Percentiles rank a stretch among this genome's conserved stretches.
These are phyloP conservation scores for Gnaphalium uliginosum DNA, from an alignment of 129 eudicot species.

Conservation along the genomic window DNA sequence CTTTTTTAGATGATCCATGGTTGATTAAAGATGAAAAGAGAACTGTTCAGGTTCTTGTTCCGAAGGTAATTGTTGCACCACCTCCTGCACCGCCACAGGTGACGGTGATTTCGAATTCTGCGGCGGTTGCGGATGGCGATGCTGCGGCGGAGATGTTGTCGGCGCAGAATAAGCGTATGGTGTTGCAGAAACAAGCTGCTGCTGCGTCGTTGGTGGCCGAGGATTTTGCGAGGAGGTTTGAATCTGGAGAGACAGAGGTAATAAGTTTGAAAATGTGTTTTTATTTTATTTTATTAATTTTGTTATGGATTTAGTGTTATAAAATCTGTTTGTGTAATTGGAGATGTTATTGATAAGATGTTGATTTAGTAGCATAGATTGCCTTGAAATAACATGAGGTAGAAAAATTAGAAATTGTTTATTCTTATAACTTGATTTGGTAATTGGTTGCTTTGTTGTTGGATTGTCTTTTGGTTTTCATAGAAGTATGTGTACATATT, in stretches of 20 bases:
- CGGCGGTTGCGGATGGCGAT: constrained; percentile 29
- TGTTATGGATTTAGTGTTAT: not conserved
- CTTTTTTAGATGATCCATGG: constrained; percentile 75
- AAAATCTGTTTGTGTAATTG: not conserved
- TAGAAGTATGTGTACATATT: not conserved
- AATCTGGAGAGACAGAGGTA: constrained; percentile 59
- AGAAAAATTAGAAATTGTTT: not conserved
- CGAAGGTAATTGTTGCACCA: constrained; percentile 57
- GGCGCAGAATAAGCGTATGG: constrained; percentile 78
- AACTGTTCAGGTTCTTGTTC: constrained; percentile 74
- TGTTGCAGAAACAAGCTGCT: constrained; percentile 84
- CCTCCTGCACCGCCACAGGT: constrained; percentile 39
- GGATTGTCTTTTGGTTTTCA: not conserved
- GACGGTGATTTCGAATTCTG: not conserved
- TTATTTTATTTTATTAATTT: not conserved
- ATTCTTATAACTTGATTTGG: not conserved
- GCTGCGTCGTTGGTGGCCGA: constrained; percentile 78
- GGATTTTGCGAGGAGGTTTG: constrained; percentile 79
- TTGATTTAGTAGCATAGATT: not conserved
- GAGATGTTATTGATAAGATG: not conserved
- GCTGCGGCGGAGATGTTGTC: constrained; percentile 57
- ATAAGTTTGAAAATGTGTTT: not conserved
- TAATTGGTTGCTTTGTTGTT: not conserved
- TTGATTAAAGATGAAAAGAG: constrained; percentile 46
- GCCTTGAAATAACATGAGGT: not conserved